A percentile compares a stretch with the other conserved stretches of the same genome.
Conservation (phyloP, 1,284 basidiomycete species). For the Wolfiporia cocos region DNA sequence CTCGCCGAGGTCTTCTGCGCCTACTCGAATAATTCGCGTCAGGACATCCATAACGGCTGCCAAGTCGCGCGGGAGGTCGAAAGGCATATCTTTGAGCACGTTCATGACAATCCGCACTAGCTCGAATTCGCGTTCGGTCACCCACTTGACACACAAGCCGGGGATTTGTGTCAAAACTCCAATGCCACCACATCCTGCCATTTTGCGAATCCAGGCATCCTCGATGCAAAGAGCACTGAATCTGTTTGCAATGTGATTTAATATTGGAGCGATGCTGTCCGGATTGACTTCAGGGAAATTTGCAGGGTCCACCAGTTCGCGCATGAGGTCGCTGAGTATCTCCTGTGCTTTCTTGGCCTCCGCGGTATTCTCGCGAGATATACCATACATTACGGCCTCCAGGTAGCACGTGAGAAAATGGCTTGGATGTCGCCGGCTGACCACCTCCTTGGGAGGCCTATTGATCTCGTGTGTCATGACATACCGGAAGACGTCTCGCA, state of each 20-base stretch:
- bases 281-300: slow-evolving; percentile 36
- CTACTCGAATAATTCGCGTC: slow-evolving; percentile 69
- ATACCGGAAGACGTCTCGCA: slow-evolving; percentile 62
- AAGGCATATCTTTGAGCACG: slow-evolving; percentile 93
- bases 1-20: slow-evolving; percentile 42
- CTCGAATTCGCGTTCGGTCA: slow-evolving; percentile 86
- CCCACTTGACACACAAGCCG: slow-evolving; percentile 75
- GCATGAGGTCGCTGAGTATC: slow-evolving; percentile 57
- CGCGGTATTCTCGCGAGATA: slow-evolving; percentile 58
- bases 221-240: slow-evolving; percentile 85
- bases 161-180: slow-evolving; percentile 71
- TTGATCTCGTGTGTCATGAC: slow-evolving; percentile 66
- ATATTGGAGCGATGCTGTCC: slow-evolving; percentile 55
- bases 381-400: slow-evolving; percentile 66
- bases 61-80: slow-evolving; percentile 82
- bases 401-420: slow-evolving; percentile 67
- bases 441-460: slow-evolving; percentile 44
- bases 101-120: slow-evolving; percentile 89
- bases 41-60: slow-evolving; percentile 79
- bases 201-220: slow-evolving; percentile 83
- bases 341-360: slow-evolving; percentile 57
- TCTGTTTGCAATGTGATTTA: slow-evolving; percentile 76
- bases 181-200: slow-evolving; percentile 83
- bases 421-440: slow-evolving; percentile 46
- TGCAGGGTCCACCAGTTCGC: slow-evolving; percentile 60